Base-by-base conservation (phyloP, 768 basidiomycete species). In the Phaffia tasmanica region DNA sequence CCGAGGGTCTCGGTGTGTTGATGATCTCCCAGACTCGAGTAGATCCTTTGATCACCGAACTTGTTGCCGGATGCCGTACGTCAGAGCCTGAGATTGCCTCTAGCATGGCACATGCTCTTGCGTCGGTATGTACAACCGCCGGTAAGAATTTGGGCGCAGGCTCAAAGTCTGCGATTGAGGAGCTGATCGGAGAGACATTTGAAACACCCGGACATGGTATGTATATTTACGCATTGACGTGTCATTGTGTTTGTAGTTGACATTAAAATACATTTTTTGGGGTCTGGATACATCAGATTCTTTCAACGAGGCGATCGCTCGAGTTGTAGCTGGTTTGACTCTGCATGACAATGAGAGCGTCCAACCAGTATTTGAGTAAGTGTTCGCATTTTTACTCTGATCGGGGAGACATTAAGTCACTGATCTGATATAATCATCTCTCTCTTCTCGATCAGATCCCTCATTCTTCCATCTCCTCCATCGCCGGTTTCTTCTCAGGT, bases 1-100 rank as follows among this genome's bases (percentile, higher is more conserved):
- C 85, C 0, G 81, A 85, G 50, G 93, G 89, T 15, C 81, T 98
- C 0, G 93, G 93, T 16, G 82, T 85, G 3, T 79, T 99, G 73
- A 95, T 98, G 91, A 83, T 83, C 72, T 86, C 86, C 73, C 77
- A 77, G 68, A 73, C 67, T 5, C 72, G 65, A 59, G 73, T 72
- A 18, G 27, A 51, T 32, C 0, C 85, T 27, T 54, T 98, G n/a
- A 81, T 97, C 59, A 90, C 88, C 3, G 94, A 98, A 75, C 79
- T 99, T 60, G 71, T 78, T n/a, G 76, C 75, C 18, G 73, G 72
- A 18, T 70, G 76, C 21, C 70, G 72, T 46, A 62, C 79, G 32
- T 81, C 78, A 42, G 86, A 86, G 62, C 86, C 87, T 55, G 81
- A 81, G 42, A 83, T 94, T 58, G 83, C 86, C 0, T 83, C 83